Evolutionary conservation across 306 rosid genomes (phyloP).

Genomic region (Acmispon strigosus): DNA sequence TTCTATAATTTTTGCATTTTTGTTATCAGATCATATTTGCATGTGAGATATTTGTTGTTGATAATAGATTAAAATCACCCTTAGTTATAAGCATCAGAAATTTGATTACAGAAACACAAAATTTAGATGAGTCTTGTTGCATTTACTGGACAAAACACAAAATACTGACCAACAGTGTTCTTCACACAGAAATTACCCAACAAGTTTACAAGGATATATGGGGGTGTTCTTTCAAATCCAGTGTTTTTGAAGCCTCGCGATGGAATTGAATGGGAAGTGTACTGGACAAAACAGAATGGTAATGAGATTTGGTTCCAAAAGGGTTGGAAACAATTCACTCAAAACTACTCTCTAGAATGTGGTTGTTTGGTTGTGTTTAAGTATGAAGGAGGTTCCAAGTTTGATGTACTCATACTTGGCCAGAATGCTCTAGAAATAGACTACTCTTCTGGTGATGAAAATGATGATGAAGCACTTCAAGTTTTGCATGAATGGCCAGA

Average conservation of each 20-base stretch:
- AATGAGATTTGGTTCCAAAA: neutral
- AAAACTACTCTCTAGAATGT: neutral
- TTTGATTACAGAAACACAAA: too few species aligned
- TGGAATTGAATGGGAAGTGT: constrained; percentile 21
- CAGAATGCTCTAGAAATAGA: neutral
- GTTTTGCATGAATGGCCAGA: neutral
- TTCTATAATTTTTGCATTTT: too few species aligned
- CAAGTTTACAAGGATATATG: constrained; percentile 6
- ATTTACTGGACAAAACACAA: too few species aligned
- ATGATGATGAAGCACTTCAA: neutral
- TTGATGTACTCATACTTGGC: neutral
- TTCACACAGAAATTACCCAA: constrained; percentile 18
- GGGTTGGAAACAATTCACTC: constrained; percentile 9
- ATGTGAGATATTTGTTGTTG: too few species aligned
- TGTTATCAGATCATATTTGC: too few species aligned
- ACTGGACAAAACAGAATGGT: neutral
- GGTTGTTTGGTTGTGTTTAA: neutral
- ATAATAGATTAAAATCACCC: too few species aligned
- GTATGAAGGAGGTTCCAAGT: neutral
- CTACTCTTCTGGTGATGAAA: neutral
- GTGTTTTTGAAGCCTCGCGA: constrained; percentile 19
- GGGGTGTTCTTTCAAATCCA: constrained; percentile 14
- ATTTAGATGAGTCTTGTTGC: too few species aligned
- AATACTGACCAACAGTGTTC: neutral
- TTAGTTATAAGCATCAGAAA: too few species aligned